A percentile compares a stretch with the other conserved stretches of the same genome.
Conservation (phyloP, 306 rosid species). For the Astragalus glycyphyllos region DNA sequence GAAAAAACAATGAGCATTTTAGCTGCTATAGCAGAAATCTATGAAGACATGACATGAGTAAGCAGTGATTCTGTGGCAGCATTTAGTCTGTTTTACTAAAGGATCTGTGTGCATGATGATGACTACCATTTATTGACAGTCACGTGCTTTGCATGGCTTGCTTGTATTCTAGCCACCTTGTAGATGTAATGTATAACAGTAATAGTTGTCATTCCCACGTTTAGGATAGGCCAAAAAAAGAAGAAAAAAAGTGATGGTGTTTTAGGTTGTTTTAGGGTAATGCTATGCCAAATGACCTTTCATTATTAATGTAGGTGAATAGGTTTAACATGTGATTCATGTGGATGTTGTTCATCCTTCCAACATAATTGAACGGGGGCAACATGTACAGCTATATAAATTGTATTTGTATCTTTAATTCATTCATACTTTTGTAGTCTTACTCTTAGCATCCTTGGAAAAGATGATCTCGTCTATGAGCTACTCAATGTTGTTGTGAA, state of each 20-base stretch:
- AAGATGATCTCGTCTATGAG: slow-evolving; percentile 20
- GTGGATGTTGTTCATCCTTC: slow-evolving; percentile 53
- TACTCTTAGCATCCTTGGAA: slow-evolving; percentile 44
- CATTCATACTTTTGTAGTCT: slow-evolving; percentile 48
- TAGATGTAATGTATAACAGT: slow-evolving; percentile 53
- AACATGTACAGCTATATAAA: slow-evolving; percentile 72
- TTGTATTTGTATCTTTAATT: slow-evolving; percentile 50
- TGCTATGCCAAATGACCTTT: slow-evolving; percentile 50
- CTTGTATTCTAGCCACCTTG: slow-evolving; percentile 49
- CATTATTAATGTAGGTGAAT: slow-evolving; percentile 55
- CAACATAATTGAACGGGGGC: slow-evolving; percentile 46
- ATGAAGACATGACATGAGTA: slow-evolving; percentile 32
- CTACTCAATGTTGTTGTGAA: slow-evolving; percentile 25
- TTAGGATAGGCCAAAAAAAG: slow-evolving; percentile 41
- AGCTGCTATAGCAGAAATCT: slow-evolving; percentile 36
- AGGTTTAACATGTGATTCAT: slow-evolving; percentile 63
- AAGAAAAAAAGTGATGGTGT: slow-evolving; percentile 42
- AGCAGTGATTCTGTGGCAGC: slow-evolving; percentile 42
- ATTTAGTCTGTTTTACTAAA: slow-evolving; percentile 32
- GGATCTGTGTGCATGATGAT: slow-evolving; percentile 42
- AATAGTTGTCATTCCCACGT: slow-evolving; percentile 56
- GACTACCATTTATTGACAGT: slow-evolving; percentile 48
- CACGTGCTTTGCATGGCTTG: slow-evolving; percentile 45
- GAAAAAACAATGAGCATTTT: slow-evolving; percentile 46
- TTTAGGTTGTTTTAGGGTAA: slow-evolving; percentile 49